Evolutionary conservation across 2,329 filamentous ascomycete species (phyloP).

Genomic region (Zymoseptoria ardabiliae): DNA sequence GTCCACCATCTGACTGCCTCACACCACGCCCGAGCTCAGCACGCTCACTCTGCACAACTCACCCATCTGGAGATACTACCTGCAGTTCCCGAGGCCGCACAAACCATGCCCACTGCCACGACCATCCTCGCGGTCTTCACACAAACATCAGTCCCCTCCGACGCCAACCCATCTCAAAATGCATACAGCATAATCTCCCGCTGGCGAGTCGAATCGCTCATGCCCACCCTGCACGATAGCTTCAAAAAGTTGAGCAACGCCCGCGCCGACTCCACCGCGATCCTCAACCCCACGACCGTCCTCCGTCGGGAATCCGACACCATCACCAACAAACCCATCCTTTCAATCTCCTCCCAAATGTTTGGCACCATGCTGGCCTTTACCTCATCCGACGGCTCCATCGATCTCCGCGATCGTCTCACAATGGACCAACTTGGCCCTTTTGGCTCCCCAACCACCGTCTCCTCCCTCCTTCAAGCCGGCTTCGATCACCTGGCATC

Average conservation of each 20-base stretch:
- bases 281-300: constrained; percentile 29
- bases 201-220: constrained; percentile 64
- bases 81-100: constrained; percentile 50
- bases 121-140: constrained; percentile 69
- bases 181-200: constrained; percentile 69
- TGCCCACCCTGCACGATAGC: constrained; percentile 27
- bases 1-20: constrained; percentile 23
- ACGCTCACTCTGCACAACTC: constrained; percentile 20
- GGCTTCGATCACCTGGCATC: constrained; percentile 67
- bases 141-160: constrained; percentile 31
- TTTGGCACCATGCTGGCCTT: constrained; percentile 66
- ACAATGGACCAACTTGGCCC: constrained; percentile 60
- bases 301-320: constrained; percentile 63
- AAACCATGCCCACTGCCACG: constrained; percentile 36
- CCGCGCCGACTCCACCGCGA: constrained; percentile 9
- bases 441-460: constrained; percentile 55
- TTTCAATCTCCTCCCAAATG: constrained; percentile 61
- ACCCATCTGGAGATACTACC: constrained; percentile 22
- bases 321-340: constrained; percentile 59
- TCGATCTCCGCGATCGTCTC: constrained; percentile 71
- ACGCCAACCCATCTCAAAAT: constrained; percentile 52
- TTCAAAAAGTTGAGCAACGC: constrained; percentile 30
- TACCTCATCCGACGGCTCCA: constrained; percentile 68
- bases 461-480: constrained; percentile 66
- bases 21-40: constrained; percentile 21